These are phyloP conservation scores for Trametes hirsuta DNA, from an alignment of 1,284 basidiomycete species.

Conservation along the genomic window DNA sequence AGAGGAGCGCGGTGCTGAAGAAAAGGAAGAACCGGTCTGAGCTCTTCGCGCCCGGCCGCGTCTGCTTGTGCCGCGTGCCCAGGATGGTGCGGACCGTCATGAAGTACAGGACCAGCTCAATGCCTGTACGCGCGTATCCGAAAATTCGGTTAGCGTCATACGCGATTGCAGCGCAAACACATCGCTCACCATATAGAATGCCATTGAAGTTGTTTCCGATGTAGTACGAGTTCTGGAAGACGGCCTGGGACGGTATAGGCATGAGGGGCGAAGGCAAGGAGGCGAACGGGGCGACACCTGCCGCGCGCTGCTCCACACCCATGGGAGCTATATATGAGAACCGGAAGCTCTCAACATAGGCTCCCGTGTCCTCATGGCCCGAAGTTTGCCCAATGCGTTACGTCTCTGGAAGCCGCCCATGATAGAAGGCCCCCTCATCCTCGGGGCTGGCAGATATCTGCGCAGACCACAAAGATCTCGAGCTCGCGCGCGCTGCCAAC, in stretches of 20 bases:
- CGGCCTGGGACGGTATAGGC: background rate
- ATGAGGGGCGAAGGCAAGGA: background rate
- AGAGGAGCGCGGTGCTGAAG: conserved; percentile 16
- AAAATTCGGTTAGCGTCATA: background rate
- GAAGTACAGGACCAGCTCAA: conserved; percentile 30
- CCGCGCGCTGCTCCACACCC: background rate
- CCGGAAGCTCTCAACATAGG: background rate
- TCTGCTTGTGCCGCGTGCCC: background rate
- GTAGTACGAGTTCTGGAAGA: conserved; percentile 23
- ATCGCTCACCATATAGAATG: conserved; percentile 20
- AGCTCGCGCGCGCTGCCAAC: too few relatives aligned
- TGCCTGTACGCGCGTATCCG: conserved; percentile 7
- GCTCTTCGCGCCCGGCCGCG: background rate
- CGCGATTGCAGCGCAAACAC: background rate
- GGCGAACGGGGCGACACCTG: background rate
- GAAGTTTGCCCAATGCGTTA: background rate
- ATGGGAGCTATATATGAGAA: background rate
- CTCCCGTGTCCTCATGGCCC: background rate
- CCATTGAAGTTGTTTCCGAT: conserved; percentile 22
- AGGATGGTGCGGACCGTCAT: conserved; percentile 22
- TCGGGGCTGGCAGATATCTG: background rate
- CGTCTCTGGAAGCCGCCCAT: background rate
- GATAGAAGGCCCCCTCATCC: background rate
- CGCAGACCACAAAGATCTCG: background rate
- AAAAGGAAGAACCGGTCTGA: conserved; percentile 2